phyloP scores from a whole-genome alignment of 495 filamentous ascomycete species.

The Hypoxylon cercidicola region DNA sequence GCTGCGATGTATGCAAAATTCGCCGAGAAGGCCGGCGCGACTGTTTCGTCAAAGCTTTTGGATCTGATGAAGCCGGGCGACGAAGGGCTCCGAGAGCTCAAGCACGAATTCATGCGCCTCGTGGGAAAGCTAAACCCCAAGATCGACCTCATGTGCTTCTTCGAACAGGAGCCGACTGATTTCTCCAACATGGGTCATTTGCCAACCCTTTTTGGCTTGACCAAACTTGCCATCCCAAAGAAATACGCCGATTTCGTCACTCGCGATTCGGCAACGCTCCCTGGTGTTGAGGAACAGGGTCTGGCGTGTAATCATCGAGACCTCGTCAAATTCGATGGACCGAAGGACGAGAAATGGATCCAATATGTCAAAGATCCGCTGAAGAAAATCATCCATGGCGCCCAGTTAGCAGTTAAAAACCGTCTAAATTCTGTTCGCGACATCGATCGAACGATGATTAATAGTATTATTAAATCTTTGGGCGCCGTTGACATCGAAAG shows the following conservation, averaged over 20 bases:
- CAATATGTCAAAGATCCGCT: slow-evolving; percentile 47
- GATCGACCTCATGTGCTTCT: slow-evolving; percentile 46
- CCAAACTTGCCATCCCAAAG: slow-evolving; percentile 40
- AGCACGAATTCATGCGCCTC: slow-evolving; percentile 47
- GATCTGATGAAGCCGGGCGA: slow-evolving; percentile 49
- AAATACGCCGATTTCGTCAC: slow-evolving; percentile 45
- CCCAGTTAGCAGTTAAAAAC: slow-evolving; percentile 47
- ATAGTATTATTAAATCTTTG: slow-evolving; percentile 40
- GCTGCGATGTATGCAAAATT: slow-evolving; percentile 46
- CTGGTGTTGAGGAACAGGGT: slow-evolving; percentile 42
- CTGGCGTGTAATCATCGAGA: slow-evolving; percentile 48
- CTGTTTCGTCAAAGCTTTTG: slow-evolving; percentile 44
- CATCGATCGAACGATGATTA: slow-evolving; percentile 46
- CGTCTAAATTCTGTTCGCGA: slow-evolving; percentile 47
- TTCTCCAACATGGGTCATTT: slow-evolving; percentile 43
- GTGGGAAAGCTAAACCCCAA: slow-evolving; percentile 42
- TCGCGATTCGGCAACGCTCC: slow-evolving; percentile 50
- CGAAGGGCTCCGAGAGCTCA: slow-evolving; percentile 46
- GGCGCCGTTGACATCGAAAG: slow-evolving; percentile 40
- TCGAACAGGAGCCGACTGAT: slow-evolving; percentile 47
- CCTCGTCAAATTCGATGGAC: slow-evolving; percentile 49
- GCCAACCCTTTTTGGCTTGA: slow-evolving; percentile 37
- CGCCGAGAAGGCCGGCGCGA: slow-evolving; percentile 42
- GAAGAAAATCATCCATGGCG: slow-evolving; percentile 46
- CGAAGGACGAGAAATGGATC: slow-evolving; percentile 45